Base-by-base conservation (phyloP, 768 basidiomycete species). In the Tricholomella constricta region DNA sequence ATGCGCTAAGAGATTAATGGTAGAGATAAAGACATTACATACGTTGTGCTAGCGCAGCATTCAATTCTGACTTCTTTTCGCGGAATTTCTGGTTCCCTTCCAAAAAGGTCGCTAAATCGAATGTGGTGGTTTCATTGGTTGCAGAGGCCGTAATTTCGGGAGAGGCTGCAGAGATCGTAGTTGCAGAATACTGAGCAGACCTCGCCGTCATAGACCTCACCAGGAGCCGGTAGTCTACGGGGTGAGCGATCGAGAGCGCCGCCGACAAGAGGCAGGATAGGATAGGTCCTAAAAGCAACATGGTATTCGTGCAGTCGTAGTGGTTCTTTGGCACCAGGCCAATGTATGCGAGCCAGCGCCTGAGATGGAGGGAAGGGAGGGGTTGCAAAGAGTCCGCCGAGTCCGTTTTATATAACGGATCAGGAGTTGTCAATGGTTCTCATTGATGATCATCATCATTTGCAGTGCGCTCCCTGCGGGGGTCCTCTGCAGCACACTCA, bases 281-380 rank as follows among this genome's bases (percentile, higher is more conserved):
- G 48, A 61, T 29, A 44, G 10, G 52, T 41, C 43, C 27, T 44
- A 37, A 35, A 31, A 56, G 44, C 49, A 53, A 54, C 7, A 17
- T 45, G 45, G 26, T 41, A 54, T n/a, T 19, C 26, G 20, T 31
- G 41, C 19, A 38, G 46, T 51, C 15, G 34, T 42, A 50, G 31
- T 22, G 46, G 20, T 34, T 55, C 26, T 37, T 55, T 54, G 61
- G 65, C 68, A 62, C 68, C 67, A 65, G 68, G 69, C 69, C 67
- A 60, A 64, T 57, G 51, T 49, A 59, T 62, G 58, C 69, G 68
- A 66, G 62, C 69, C 70, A 72, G 68, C 69, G 70, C 62, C 64
- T 57, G 37, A 26, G 48, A 32, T 26, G 29, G 10, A 29, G 17
- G 25, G 37, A 41, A 32, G 41, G 38, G 27, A 47, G 6, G 25